Evolutionary conservation across 2,329 filamentous ascomycete species (phyloP), one percentile per base, ranked within the genome.

Genomic region (Ceratocystis cubensis): DNA sequence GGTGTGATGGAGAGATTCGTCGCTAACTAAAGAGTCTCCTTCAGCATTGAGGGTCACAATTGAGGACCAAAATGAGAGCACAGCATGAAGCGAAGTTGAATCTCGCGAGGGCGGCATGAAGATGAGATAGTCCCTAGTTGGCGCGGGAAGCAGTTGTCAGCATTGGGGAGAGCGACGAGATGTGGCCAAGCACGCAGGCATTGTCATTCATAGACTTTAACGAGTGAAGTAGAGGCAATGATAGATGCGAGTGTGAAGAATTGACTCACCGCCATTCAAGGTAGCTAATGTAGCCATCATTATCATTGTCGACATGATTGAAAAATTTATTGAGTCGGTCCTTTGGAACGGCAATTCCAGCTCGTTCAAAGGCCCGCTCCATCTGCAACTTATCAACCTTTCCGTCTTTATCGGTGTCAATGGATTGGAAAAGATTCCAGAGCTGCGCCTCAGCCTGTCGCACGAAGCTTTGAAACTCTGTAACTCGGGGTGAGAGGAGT

Each of bases 221-320:
- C 37, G 2, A 41, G 37, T 13, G 3, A 41, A 15, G 37, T 41
- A 13, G 37, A 41, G 37, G 13, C 37, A 41, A 41, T 15, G 1
- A 2, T 15, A 15, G 37, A 41, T 41, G 3, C 37, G 37, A 41
- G 37, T 0, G 13, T 41, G 69, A 67, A 33, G 57, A 28, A 46
- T 64, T 28, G n/a, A 80, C 87, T 77, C 85, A 96, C 93, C 93
- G 87, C 94, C 94, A 97, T 81, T 99, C 94, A 70, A 91, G 86
- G 76, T 96, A 97, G 69, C 82, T 91, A 71, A 97, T 96, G 70
- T 79, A 85, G 61, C 91, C 91, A 75, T 99, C 92, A 71, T 87
- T 84, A 77, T 99, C 93, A 73, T 84, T 82, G 75, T 99, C 94
- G 72, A 99, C 88, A 74, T 96, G 88, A 70, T 83, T 78, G 74